Evolutionary conservation across 805 yeast species (phyloP), one percentile per base, ranked within the genome.

Genomic region (Candida schatavii): DNA sequence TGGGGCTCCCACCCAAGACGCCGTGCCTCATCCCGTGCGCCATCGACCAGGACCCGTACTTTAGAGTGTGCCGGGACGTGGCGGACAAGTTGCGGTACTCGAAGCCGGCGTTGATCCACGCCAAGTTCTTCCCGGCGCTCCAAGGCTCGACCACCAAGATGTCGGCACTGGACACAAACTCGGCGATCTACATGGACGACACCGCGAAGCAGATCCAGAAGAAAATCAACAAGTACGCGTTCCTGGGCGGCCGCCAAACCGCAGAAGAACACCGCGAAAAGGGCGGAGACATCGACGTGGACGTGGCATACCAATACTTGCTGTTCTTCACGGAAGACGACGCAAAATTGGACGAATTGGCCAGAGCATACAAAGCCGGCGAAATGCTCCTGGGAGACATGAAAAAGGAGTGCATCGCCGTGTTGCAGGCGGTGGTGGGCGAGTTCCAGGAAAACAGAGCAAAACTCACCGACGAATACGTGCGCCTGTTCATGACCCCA

Each of bases 21-120:
- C 98, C 97, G 47, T 88, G 96, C 66, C 74, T 93, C 64, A 93
- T 93, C 64, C 99, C 99, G 30, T 93, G 99, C 75, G 99, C 99
- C 37, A 93, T 93, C 61, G 99, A 93, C 63, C 99, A 91, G 73
- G 99, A 93, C 65, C 98, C 99, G 23, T 93, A 93, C 66, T 93
- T 93, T 74, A 79, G 99, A 67, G 95, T 93, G 18, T 88, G 96
- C 66, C 79, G 99, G 68, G 99, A 93, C 62, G 99, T 93, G 50
- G 97, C 99, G 9, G 89, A 83, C 57, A 93, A 91, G 66, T 77
- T 93, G 62, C 85, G 84, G 64, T 95, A 77, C 62, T 72, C 89
- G 47, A 93, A 93, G 68, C 98, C 98, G 15, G 81, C 97, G 7
- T 77, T 93, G 60, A 74, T 93, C 49, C 98, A 93, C 66, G 83